Evolutionary conservation across 2,329 filamentous ascomycete species (phyloP), one percentile per base, ranked within the genome.

Genomic region (Penicillium janthinellum): DNA sequence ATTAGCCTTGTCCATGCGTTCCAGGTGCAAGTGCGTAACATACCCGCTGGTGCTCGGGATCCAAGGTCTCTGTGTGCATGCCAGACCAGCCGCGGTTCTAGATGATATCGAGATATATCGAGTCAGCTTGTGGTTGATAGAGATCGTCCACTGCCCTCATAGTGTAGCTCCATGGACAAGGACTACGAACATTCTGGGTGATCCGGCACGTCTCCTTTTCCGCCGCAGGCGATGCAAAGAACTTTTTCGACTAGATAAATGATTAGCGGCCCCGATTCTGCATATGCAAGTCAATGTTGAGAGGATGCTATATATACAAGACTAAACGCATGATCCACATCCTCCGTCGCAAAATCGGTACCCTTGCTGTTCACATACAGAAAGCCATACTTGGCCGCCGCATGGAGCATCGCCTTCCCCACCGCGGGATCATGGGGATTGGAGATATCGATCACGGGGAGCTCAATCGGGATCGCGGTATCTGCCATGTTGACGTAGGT

Each of bases 71-170:
- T 12, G 87, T 86, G 70, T 94, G 90, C 90, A 96, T 93, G 15
- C 87, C 87, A 1, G 90, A 86, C 92, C 93, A 99, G 60, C 94
- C 95, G 44, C 88, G 86, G 72, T 98, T 98, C 80, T 95, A 62
- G 45, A 54, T 3, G 53, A 20, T 37, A 38, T 49, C 11, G 5
- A 31, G 31, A 20, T 14, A 4, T n/a, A 38, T 51, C 31, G 44
- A 22, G 47, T 64, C 28, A 57, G 48, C 57, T 2, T 50, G 39
- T 28, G 47, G 5, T 5, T 47, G 45, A 12, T 28, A 28, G 25
- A 28, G 25, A 28, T 28, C 25, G 12, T 42, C 39, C 3, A 17
- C 15, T 42, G 5, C 39, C 47, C 6, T 15, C 39, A 14, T 49
- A 47, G 35, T 58, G 1, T 11, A 47, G 12, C 37, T 20, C 20